Base-by-base conservation (phyloP, 352 stramenopile species). In the Thalassiosira oceanica region DNA sequence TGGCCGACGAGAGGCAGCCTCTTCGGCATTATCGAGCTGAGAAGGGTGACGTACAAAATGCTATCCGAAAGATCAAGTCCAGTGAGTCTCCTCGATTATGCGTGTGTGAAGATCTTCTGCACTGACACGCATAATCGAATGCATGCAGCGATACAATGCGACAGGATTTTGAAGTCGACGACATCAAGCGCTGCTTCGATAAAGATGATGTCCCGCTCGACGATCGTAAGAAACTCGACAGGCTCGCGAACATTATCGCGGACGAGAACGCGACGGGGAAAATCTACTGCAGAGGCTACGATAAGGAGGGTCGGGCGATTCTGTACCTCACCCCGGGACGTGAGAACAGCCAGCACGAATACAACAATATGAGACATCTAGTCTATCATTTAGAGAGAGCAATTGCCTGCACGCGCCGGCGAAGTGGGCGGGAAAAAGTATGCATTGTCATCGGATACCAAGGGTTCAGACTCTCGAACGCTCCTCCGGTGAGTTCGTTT, bases 381-480 rank as follows among this genome's bases (percentile, higher is more conserved):
- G 80, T 87, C 0, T 90, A 83, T 36, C 73, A 86, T 45, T 50
- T 90, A 0, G 83, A 90, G 67, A 63, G 85, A 31, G 75, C 80
- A 0, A 80, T 90, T 41, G 53, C 61, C 1, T 87, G 79, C 46
- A 88, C 80, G 7, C 39, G 57, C 13, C 24, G 61, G 24, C 78
- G 71, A 26, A 78, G 43, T 33, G 74, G 56, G 36, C 18, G 56
- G 0, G 55, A 74, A 52, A 90, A 90, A 46, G 65, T 85, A 31
- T 79, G 61, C 42, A 70, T 90, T 10, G 53, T 90, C 1, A 86
- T 90, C 56, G 80, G 86, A 20, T 90, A 84, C 56, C 49, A 79
- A 35, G 69, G 73, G 24, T 90, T 84, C 29, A 58, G 24, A 49
- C 37, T 90, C 2, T 18, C 35, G 8, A 76, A 87, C 54, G 60